These are phyloP conservation scores for Teratosphaeria pseudoeucalypti DNA, from an alignment of 2,329 filamentous ascomycete genomes.

Conservation along the genomic window DNA sequence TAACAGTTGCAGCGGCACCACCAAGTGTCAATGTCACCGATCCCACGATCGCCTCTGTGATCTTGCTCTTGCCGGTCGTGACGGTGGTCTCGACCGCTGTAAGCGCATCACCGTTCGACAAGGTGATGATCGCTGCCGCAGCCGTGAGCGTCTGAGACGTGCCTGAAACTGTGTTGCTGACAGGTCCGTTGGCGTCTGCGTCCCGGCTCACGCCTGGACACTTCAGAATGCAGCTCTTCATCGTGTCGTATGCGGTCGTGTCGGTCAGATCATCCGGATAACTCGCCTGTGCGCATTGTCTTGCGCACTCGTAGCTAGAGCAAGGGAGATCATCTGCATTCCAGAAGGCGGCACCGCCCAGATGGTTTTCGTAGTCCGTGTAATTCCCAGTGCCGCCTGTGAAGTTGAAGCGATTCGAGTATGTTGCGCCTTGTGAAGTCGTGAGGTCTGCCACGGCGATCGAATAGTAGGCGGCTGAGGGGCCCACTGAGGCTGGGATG, in stretches of 20 bases:
- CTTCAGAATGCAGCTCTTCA: constrained; percentile 19
- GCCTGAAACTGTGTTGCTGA: constrained; percentile 1
- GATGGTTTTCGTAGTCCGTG: constrained; percentile 19
- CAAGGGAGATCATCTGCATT: constrained; percentile 20
- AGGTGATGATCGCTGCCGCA: constrained; percentile 5
- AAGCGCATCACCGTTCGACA: constrained; percentile 4
- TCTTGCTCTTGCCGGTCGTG: constrained; percentile 5
- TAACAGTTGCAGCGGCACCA: constrained; percentile 9
- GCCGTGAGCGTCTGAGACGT: neutral
- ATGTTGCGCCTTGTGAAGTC: constrained; percentile 14
- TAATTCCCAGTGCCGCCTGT: constrained; percentile 18
- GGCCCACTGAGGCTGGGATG: constrained; percentile 24
- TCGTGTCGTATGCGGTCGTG: constrained; percentile 14
- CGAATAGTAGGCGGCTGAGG: constrained; percentile 21
- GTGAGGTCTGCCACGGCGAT: constrained; percentile 21
- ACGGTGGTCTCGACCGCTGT: constrained; percentile 9
- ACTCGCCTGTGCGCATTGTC: constrained; percentile 17
- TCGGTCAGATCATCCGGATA: constrained; percentile 20
- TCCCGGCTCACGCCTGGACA: constrained; percentile 19
- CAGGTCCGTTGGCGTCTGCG: constrained; percentile 8
- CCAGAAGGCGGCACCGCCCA: constrained; percentile 23
- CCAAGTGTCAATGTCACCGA: constrained; percentile 10
- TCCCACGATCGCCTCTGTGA: constrained; percentile 11
- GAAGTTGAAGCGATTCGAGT: constrained; percentile 19
- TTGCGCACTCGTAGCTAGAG: constrained; percentile 17